A percentile compares a stretch with the other conserved stretches of the same genome.
Evolutionary conservation across 176 grass and related monocot genomes (phyloP).

Genomic region (Oryza nivara): DNA sequence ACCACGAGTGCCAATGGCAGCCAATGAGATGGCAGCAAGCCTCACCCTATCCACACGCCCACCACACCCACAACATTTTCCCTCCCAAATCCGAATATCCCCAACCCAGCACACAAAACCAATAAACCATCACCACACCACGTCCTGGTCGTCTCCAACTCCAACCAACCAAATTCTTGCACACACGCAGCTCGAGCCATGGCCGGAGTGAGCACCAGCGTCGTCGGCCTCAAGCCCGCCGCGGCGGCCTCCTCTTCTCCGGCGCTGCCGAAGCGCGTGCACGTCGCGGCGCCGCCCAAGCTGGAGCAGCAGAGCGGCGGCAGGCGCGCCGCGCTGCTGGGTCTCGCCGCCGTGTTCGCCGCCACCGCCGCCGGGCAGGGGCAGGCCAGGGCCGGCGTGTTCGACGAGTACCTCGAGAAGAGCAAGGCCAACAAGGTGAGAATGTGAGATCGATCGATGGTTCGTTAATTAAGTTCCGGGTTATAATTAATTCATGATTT

Average conservation of each 20-base stretch:
- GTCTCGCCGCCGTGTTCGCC: conserved; percentile 70
- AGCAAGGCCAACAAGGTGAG: conserved; percentile 85
- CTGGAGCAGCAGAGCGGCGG: not conserved
- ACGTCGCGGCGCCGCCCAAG: conserved; percentile 40
- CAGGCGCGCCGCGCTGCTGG: conserved; percentile 68
- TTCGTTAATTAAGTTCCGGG: too few species aligned
- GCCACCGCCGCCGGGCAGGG: conserved; percentile 44
- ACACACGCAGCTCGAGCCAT: conserved; percentile 23
- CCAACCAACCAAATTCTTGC: not conserved
- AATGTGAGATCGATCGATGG: too few species aligned
- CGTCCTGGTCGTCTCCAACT: not conserved
- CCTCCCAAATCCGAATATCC: too few species aligned
- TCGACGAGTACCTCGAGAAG: conserved; percentile 97
- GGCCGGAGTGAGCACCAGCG: conserved; percentile 70
- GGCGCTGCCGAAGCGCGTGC: conserved; percentile 38
- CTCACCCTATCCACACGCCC: conserved; percentile 97
- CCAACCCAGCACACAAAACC: conserved; percentile 33
- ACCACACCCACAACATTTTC: conserved; percentile 44
- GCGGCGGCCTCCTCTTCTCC: too few species aligned
- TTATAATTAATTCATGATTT: too few species aligned
- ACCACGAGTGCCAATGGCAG: not conserved
- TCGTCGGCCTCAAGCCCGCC: conserved; percentile 66
- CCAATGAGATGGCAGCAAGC: conserved; percentile 67
- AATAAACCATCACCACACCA: conserved; percentile 37
- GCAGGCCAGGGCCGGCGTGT: conserved; percentile 61